phyloP scores from a whole-genome alignment of 2,329 filamentous ascomycete species.

The Aspergillus persii region DNA sequence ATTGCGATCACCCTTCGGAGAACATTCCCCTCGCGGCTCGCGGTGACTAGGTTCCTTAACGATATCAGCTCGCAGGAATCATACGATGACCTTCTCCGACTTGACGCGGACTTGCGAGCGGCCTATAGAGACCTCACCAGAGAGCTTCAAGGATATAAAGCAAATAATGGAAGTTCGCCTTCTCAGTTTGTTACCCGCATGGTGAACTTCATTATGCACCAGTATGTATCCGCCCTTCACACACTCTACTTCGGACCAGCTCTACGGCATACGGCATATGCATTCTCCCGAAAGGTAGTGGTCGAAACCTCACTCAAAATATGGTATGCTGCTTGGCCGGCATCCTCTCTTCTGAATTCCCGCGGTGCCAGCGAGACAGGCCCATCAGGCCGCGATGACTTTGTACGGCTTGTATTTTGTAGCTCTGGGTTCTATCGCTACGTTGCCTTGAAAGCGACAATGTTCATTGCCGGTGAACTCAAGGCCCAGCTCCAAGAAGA shows the following conservation, averaged over 20 bases:
- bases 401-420: conserved; percentile 41
- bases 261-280: conserved; percentile 28
- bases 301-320: conserved; percentile 51
- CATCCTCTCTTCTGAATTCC: conserved; percentile 14
- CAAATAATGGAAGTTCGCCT: not conserved
- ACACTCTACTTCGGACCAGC: conserved; percentile 25
- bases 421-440: conserved; percentile 33
- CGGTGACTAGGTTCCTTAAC: conserved; percentile 31
- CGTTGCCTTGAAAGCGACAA: conserved; percentile 16
- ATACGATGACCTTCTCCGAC: conserved; percentile 24
- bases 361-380: conserved; percentile 1
- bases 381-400: conserved; percentile 23
- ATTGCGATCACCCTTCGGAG: conserved; percentile 36
- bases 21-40: conserved; percentile 37
- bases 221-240: conserved; percentile 30
- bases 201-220: conserved; percentile 29
- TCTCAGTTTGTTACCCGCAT: conserved; percentile 17
- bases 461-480: conserved; percentile 26
- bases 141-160: conserved; percentile 19
- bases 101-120: conserved; percentile 45
- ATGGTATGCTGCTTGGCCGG: conserved; percentile 42
- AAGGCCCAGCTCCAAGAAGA: conserved; percentile 28
- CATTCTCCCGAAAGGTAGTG: conserved; percentile 51
- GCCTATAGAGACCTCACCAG: conserved; percentile 45
- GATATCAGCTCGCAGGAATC: conserved; percentile 16